These are phyloP conservation scores for Arthroderma sp. DNA, from an alignment of 2,329 filamentous ascomycete genomes.

Conservation along the genomic window DNA sequence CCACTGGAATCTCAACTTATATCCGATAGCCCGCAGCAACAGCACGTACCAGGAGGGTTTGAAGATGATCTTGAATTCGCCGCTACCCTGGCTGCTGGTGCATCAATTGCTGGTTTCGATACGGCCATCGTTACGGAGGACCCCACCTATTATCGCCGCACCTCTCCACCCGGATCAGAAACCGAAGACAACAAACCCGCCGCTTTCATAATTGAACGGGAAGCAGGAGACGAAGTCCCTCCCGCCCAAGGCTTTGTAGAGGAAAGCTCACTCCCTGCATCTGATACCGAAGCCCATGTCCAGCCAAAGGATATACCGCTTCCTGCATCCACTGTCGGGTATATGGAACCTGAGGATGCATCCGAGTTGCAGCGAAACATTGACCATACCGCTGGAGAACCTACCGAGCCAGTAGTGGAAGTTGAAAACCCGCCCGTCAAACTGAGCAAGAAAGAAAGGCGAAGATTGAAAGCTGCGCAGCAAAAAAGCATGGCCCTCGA, in stretches of 20 bases:
- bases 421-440: background rate
- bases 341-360: background rate
- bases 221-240: conserved; percentile 6
- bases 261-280: conserved; percentile 2
- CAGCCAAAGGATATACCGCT: background rate
- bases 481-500: conserved; percentile 18
- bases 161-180: conserved; percentile 9
- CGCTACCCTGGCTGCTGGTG: conserved; percentile 54
- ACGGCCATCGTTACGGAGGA: conserved; percentile 57
- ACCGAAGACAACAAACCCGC: background rate
- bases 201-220: conserved; percentile 9
- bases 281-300: conserved; percentile 5
- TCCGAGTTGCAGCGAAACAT: background rate
- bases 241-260: conserved; percentile 8
- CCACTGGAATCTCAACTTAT: no score
- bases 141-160: conserved; percentile 46
- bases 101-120: conserved; percentile 57
- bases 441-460: conserved; percentile 7
- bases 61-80: conserved; percentile 56
- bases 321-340: background rate
- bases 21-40: background rate
- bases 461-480: conserved; percentile 30
- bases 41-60: conserved; percentile 28
- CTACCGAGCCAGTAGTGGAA: background rate
- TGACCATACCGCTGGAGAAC: background rate